These are phyloP conservation scores for Globisporangium spiculum DNA, from an alignment of 352 stramenopile genomes.

Conservation along the genomic window DNA sequence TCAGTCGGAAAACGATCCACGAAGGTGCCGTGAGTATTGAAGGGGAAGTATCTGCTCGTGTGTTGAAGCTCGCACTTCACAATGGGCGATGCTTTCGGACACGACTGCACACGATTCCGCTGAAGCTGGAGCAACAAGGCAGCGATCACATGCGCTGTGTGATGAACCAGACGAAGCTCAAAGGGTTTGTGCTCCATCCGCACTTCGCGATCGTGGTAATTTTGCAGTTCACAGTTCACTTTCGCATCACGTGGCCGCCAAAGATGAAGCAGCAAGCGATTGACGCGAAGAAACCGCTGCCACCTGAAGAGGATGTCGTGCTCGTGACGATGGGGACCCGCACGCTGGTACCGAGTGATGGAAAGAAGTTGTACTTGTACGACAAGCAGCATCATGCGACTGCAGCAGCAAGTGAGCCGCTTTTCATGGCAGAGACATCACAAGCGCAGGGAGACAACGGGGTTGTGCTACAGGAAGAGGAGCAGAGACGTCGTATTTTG, in stretches of 20 bases:
- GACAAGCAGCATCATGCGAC: constrained; percentile 53
- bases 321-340: constrained; percentile 72
- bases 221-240: constrained; percentile 86
- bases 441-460: constrained; percentile 2
- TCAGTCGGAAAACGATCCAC: constrained; percentile 60
- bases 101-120: constrained; percentile 51
- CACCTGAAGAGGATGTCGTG: constrained; percentile 72
- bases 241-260: constrained; percentile 62
- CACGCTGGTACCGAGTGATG: constrained; percentile 65
- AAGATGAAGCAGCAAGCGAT: constrained; percentile 66
- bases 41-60: constrained; percentile 67
- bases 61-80: constrained; percentile 86
- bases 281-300: constrained; percentile 45
- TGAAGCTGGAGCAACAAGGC: constrained; percentile 66
- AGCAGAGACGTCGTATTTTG: constrained; percentile 33
- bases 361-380: constrained; percentile 72
- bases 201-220: constrained; percentile 80
- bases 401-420: constrained; percentile 16
- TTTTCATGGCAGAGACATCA: constrained; percentile 16
- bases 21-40: constrained; percentile 44
- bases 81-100: constrained; percentile 85
- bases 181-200: constrained; percentile 74
- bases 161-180: constrained; percentile 47
- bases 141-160: constrained; percentile 64
- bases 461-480: constrained; percentile 16